Percentiles rank a stretch among this genome's conserved stretches.
These are phyloP conservation scores for Mortierella sp. DNA, from an alignment of 371 early-diverging fungal genomes.

Conservation along the genomic window DNA sequence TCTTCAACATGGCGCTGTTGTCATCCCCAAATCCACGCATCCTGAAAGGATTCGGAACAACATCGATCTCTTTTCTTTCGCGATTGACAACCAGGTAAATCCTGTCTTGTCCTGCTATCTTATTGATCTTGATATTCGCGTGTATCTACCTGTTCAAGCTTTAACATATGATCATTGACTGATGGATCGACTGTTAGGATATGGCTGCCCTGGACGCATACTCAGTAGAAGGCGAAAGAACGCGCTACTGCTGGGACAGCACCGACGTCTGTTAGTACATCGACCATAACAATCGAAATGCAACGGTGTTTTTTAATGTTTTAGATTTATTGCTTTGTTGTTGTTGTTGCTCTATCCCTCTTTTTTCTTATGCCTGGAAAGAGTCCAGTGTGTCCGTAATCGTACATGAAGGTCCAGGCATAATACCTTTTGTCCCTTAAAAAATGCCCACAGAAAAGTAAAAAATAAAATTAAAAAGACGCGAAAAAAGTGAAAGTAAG, in stretches of 20 bases:
- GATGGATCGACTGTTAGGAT: slow-evolving; percentile 58
- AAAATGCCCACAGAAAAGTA: slow-evolving; percentile 25
- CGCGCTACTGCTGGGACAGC: slow-evolving; percentile 87
- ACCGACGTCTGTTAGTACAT: slow-evolving; percentile 37
- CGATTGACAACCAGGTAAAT: slow-evolving; percentile 63
- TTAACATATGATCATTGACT: too few species aligned
- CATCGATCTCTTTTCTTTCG: slow-evolving; percentile 61
- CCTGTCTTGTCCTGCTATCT: neutral
- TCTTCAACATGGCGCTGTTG: slow-evolving; percentile 70
- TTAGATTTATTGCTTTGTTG: neutral
- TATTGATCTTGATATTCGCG: neutral
- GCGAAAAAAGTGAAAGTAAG: neutral
- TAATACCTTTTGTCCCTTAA: slow-evolving; percentile 42
- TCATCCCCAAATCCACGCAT: slow-evolving; percentile 78
- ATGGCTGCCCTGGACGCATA: slow-evolving; percentile 67
- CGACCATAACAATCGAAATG: neutral
- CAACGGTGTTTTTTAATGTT: slow-evolving; percentile 11
- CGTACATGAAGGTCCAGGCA: slow-evolving; percentile 10
- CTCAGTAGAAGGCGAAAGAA: slow-evolving; percentile 49
- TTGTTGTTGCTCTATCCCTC: slow-evolving; percentile 13
- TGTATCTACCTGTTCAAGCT: too few species aligned
- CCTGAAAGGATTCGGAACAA: slow-evolving; percentile 69
- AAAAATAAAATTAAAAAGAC: neutral
- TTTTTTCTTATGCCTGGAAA: slow-evolving; percentile 24
- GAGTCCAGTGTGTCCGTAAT: slow-evolving; percentile 10